Base-by-base conservation (phyloP, 352 stramenopile species). In the Thalassiosira sp. region DNA sequence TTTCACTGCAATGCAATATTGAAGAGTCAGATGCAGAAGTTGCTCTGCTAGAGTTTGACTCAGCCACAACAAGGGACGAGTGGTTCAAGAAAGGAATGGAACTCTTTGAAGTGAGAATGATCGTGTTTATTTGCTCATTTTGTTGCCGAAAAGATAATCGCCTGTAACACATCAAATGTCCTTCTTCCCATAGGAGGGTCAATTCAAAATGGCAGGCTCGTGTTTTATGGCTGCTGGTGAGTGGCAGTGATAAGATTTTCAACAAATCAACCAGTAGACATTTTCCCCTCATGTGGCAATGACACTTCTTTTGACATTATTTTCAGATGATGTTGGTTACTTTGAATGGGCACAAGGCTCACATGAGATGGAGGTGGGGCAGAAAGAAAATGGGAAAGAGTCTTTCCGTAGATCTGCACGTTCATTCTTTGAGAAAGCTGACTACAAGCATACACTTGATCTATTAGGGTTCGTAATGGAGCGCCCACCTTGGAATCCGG, bases 1-100 rank as follows among this genome's bases (percentile, higher is more conserved):
- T 71, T 7, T 53, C 45, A 1, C 25, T 64, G 15, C 13, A 68
- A 66, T 83, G 68, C 46, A 56, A 68, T 13, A 75, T 83, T 52
- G 49, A 72, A 16, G 53, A 71, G 20, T 59, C 65, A 64, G 73
- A 76, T 66, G 73, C 73, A 31, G 43, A 79, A 7, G 48, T 58
- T 27, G 56, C 67, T 43, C 58, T 82, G 15, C 37, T 71, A 1
- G 74, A 79, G 37, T 83, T 83, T 64, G 61, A 83, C 33, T 56
- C 45, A 42, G 49, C 3, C 22, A 83, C 68, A 24, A 67, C 60
- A 20, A 33, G 15, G 6, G 56, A 75, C n/a, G 43, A 83, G 37
- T 83, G 74, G 74, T 54, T 62, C 16, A 46, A 75, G 24, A 6
- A 40, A 52, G 74, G 66, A 46, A 62, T 43, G 43, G 49, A 79